Evolutionary conservation across 1,139 yeast genomes (phyloP), one percentile per base, ranked within the genome.

Genomic region (Casaregolazyma suthepensis): DNA sequence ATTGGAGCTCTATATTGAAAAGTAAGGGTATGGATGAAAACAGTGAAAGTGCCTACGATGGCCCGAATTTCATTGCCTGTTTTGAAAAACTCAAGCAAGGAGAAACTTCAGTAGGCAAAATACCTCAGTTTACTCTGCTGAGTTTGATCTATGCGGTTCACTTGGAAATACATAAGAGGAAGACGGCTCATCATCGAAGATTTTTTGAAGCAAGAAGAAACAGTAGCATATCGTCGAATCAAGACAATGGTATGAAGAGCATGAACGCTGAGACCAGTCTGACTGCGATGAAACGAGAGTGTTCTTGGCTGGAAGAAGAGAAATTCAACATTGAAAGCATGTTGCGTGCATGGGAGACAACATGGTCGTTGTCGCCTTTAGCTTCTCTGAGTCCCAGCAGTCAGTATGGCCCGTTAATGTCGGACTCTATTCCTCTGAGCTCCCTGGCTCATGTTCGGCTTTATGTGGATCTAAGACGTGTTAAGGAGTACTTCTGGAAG

Each of bases 131-230:
- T 51, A 82, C 89, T 18, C 66, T 85, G 55, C 69, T 90, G 48
- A 78, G 87, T 2, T 73, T 87, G 59, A 73, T 89, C 61, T 79
- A 87, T 71, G 83, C 87, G 35, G 74, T 87, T 47, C 93, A 87
- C 65, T 89, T 87, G 63, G 79, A 76, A 62, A 83, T 87, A 44
- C 84, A 80, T 49, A 63, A 61, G 45, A 61, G 64, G 19, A 57
- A 66, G 18, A 54, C 54, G 15, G 53, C 57, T 23, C 65, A 59
- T 51, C 62, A 59, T 51, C 53, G 54, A 12, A 47, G 48, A 13
- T 45, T 55, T 35, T 48, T 48, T 23, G 50, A 52, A n/a, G 49
- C 46, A 3, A 40, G 52, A 26, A 31, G 52, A 23, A 49, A 49
- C 38, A 49, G 46, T 13, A 43, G 46, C 22, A 35, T 49, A 12